Evolutionary conservation across 2,329 filamentous ascomycete species (phyloP).

Genomic region (Drechmeria coniospora): DNA sequence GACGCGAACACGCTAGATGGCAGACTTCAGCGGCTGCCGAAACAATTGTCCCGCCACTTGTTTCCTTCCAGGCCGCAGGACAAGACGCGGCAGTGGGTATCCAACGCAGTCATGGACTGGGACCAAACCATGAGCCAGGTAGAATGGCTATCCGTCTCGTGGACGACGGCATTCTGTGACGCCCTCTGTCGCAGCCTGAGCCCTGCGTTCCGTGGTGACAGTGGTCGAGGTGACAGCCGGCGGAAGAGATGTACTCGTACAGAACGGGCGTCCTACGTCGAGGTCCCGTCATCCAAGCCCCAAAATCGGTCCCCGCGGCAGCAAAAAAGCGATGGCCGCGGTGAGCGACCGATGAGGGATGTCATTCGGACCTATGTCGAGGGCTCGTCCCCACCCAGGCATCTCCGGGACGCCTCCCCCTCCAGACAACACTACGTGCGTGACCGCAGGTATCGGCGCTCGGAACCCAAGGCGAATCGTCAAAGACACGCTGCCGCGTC

Average conservation of each 20-base stretch:
- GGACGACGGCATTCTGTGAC: constrained; percentile 2
- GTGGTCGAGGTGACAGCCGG: background rate
- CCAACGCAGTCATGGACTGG: constrained; percentile 39
- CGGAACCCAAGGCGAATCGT: too few relatives aligned
- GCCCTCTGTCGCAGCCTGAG: constrained; percentile 2
- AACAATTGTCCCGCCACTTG: constrained; percentile 58
- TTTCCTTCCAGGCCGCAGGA: constrained; percentile 47
- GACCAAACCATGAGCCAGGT: constrained; percentile 7
- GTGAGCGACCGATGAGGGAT: too few relatives aligned
- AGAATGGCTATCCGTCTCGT: background rate
- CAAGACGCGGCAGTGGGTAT: constrained; percentile 42
- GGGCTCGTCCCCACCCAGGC: too few relatives aligned
- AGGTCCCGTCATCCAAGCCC: background rate
- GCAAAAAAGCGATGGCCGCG: background rate
- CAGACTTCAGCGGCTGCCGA: constrained; percentile 59
- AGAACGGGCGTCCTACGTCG: constrained; percentile 1
- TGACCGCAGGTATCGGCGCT: too few relatives aligned
- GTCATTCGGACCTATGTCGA: too few relatives aligned
- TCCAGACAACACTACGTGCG: too few relatives aligned
- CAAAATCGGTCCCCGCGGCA: background rate
- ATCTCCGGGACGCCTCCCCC: too few relatives aligned
- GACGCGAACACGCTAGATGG: constrained; percentile 42
- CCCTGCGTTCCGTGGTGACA: background rate
- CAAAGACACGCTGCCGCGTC: too few relatives aligned
- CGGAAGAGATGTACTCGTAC: background rate